A percentile compares a stretch with the other conserved stretches of the same genome.
These are phyloP conservation scores for Dactylellina haptotyla DNA, from an alignment of 2,329 filamentous ascomycete species.

Conservation along the genomic window DNA sequence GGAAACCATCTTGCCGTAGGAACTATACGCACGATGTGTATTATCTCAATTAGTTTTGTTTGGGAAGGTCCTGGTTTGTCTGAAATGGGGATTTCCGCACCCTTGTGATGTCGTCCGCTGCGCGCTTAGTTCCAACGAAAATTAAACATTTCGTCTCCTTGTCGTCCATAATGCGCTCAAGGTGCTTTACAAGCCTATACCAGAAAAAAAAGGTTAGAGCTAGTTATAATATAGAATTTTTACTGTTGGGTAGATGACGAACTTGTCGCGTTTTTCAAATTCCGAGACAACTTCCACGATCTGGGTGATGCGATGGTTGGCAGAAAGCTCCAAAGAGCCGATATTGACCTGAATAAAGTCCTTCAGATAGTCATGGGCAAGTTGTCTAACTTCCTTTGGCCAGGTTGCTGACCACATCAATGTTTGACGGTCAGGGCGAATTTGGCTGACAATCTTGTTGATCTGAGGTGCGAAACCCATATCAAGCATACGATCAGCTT, in stretches of 20 bases:
- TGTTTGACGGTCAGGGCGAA: conserved; percentile 90
- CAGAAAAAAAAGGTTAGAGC: conserved; percentile 29
- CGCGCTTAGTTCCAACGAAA: conserved; percentile 92
- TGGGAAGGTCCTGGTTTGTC: too few relatives aligned
- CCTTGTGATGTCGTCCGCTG: conserved; percentile 84
- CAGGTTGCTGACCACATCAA: conserved; percentile 97
- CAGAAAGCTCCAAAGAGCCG: conserved; percentile 92
- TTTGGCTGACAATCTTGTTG: conserved; percentile 92
- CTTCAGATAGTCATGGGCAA: conserved; percentile 88
- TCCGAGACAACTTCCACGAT: conserved; percentile 88
- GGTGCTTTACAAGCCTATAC: conserved; percentile 93
- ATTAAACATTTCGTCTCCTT: conserved; percentile 94
- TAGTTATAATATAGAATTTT: conserved; percentile 66
- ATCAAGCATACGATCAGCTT: conserved; percentile 99
- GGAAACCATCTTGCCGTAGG: conserved; percentile 74
- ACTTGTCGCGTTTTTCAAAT: conserved; percentile 90
- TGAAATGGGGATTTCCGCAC: conserved; percentile 18
- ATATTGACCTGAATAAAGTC: conserved; percentile 99
- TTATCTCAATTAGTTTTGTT: neutral
- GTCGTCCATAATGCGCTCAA: conserved; percentile 98
- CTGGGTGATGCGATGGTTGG: conserved; percentile 97
- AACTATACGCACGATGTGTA: conserved; percentile 47
- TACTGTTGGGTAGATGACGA: conserved; percentile 67
- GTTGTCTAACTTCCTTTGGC: conserved; percentile 89
- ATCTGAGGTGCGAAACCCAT: conserved; percentile 98